These are phyloP conservation scores for Capillidium rhysosporum DNA, from an alignment of 371 early-diverging fungal species.

Conservation along the genomic window DNA sequence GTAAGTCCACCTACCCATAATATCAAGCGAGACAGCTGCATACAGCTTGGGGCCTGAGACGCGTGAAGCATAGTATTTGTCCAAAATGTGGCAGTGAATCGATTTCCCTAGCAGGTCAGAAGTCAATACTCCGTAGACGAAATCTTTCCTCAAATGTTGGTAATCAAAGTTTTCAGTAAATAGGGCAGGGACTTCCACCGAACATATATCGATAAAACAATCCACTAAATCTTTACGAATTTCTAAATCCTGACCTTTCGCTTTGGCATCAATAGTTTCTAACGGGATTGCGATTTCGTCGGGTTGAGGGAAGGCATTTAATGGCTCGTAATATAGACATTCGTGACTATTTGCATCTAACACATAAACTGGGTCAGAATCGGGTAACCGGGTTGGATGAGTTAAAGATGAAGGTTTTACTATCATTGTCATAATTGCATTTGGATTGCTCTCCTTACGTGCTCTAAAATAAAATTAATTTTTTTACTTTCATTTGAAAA, in stretches of 20 bases:
- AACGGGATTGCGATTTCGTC: slow-evolving; percentile 31
- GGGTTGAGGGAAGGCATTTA: slow-evolving; percentile 41
- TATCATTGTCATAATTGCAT: slow-evolving; percentile 87
- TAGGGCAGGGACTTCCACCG: slow-evolving; percentile 73
- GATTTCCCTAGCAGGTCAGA: slow-evolving; percentile 78
- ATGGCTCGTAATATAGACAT: slow-evolving; percentile 63
- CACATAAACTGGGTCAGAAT: slow-evolving; percentile 64
- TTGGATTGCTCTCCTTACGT: slow-evolving; percentile 44
- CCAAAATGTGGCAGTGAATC: slow-evolving; percentile 60
- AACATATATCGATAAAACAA: slow-evolving; percentile 80
- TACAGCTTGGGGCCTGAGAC: slow-evolving; percentile 67
- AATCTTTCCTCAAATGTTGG: slow-evolving; percentile 73
- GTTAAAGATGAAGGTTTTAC: slow-evolving; percentile 35
- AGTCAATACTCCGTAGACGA: slow-evolving; percentile 76
- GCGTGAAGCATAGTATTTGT: slow-evolving; percentile 64
- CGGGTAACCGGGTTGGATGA: slow-evolving; percentile 21
- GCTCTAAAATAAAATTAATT: slow-evolving; percentile 7
- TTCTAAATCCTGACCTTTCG: slow-evolving; percentile 39
- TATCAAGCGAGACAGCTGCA: slow-evolving; percentile 65
- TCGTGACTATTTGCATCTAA: slow-evolving; percentile 51
- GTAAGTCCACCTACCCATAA: slow-evolving; percentile 79
- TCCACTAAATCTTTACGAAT: slow-evolving; percentile 83
- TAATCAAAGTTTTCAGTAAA: slow-evolving; percentile 96
- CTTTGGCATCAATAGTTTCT: slow-evolving; percentile 24
- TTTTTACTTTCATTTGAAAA: slow-evolving; percentile 9